These are phyloP conservation scores for Houttuynia cordata DNA, from an alignment of 164 flowering plant species.

Conservation along the genomic window DNA sequence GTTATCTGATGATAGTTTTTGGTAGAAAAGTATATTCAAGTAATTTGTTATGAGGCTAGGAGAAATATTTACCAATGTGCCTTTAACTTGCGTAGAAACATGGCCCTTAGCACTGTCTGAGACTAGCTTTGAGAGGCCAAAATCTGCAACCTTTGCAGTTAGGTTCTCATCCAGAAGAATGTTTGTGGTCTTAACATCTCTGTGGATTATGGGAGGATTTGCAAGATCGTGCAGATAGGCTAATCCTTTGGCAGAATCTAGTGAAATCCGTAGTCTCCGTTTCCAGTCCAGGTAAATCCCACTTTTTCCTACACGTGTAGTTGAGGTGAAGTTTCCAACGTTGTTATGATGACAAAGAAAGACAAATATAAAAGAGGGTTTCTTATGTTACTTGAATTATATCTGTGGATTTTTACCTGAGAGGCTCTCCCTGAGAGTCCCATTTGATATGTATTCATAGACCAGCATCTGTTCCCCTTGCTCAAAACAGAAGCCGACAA, in stretches of 20 bases:
- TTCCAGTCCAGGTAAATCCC: conserved; percentile 63
- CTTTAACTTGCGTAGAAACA: conserved; percentile 75
- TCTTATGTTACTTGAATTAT: too few relatives aligned
- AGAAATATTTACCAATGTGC: conserved; percentile 48
- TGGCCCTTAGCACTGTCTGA: conserved; percentile 50
- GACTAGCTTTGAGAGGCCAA: conserved; percentile 67
- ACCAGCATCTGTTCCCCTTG: conserved; percentile 73
- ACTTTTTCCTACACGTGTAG: conserved; percentile 33
- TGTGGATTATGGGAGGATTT: conserved; percentile 65
- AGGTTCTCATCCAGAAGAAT: conserved; percentile 56
- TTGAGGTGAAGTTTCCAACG: too few relatives aligned
- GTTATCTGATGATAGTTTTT: background rate
- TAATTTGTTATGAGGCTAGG: background rate
- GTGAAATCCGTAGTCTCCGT: conserved; percentile 57
- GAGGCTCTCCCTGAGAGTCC: background rate
- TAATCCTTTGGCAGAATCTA: conserved; percentile 71
- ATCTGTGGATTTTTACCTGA: background rate
- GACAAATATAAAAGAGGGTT: too few relatives aligned
- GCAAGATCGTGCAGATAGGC: conserved; percentile 76
- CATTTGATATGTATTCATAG: conserved; percentile 23
- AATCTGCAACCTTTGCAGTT: conserved; percentile 66
- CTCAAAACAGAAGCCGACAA: conserved; percentile 65
- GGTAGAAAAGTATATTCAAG: too few relatives aligned
- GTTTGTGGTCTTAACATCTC: conserved; percentile 68
- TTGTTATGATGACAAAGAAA: too few relatives aligned